phyloP scores from a whole-genome alignment of 495 filamentous ascomycete genomes.

The Penicillium maclennaniae region DNA sequence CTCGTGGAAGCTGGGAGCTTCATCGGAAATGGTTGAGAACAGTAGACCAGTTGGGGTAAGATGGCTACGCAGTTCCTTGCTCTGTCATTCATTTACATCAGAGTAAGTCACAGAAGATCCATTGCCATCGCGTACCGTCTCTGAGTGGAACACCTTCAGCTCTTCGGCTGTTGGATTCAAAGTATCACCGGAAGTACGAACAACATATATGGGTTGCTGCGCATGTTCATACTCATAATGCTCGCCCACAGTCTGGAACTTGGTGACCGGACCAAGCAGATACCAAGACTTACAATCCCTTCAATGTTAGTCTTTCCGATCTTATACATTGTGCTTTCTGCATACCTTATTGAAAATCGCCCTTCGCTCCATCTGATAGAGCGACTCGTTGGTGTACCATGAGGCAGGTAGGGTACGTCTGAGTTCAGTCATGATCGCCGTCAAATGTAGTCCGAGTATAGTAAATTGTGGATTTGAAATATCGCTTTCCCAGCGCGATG shows the following conservation, averaged over 20 bases:
- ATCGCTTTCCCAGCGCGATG: neutral
- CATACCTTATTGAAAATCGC: slow-evolving; percentile 53
- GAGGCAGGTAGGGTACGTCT: slow-evolving; percentile 40
- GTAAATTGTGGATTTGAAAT: neutral
- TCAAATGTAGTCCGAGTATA: neutral
- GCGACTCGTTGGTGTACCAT: slow-evolving; percentile 40
- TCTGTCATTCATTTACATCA: slow-evolving; percentile 13
- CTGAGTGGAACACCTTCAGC: slow-evolving; percentile 41
- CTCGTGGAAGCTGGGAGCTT: slow-evolving; percentile 51
- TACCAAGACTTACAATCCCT: slow-evolving; percentile 50
- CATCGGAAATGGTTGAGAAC: slow-evolving; percentile 49
- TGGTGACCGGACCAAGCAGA: slow-evolving; percentile 56
- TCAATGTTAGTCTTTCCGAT: slow-evolving; percentile 5
- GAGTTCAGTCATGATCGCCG: slow-evolving; percentile 34
- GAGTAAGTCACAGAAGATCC: neutral
- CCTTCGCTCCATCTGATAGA: slow-evolving; percentile 50
- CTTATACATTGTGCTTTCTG: neutral
- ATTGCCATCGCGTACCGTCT: slow-evolving; percentile 22
- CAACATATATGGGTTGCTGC: slow-evolving; percentile 46
- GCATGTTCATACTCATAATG: slow-evolving; percentile 53
- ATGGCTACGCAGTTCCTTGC: slow-evolving; percentile 36
- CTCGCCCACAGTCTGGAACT: slow-evolving; percentile 45
- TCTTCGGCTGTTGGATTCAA: slow-evolving; percentile 29
- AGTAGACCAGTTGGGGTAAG: slow-evolving; percentile 53
- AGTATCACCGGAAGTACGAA: slow-evolving; percentile 32